Evolutionary conservation across 1,284 basidiomycete genomes (phyloP).

Genomic region (Cutaneotrichosporon cutaneum): DNA sequence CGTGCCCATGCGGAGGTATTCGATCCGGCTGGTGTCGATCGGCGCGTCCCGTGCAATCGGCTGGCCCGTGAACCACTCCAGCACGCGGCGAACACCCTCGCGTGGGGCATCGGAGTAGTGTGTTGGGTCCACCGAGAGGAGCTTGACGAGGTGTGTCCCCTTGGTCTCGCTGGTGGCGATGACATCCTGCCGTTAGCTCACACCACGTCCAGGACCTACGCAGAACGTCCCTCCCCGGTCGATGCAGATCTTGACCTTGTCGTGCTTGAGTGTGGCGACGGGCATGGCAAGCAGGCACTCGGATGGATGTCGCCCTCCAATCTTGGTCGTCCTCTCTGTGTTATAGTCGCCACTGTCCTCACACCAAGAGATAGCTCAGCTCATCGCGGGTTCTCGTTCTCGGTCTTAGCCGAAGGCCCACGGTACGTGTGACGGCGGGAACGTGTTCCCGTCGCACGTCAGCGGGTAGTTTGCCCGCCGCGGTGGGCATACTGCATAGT

Average conservation of each 20-base stretch:
- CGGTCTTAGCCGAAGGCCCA: no score
- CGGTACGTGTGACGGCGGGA: no score
- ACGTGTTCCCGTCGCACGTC: no score
- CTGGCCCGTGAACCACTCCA: conserved; percentile 69
- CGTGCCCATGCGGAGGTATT: conserved; percentile 87
- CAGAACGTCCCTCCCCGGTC: conserved; percentile 25
- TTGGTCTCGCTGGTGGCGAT: conserved; percentile 9
- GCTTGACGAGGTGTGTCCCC: conserved; percentile 54
- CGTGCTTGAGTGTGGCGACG: conserved; percentile 21
- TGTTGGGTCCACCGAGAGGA: conserved; percentile 76
- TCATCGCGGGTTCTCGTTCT: no score
- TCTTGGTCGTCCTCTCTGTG: no score
- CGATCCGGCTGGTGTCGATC: conserved; percentile 67
- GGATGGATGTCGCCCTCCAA: no score
- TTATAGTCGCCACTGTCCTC: no score
- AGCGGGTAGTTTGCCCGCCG: no score
- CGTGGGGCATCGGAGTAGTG: conserved; percentile 94
- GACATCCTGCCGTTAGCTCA: conserved; percentile 12
- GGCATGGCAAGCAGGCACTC: conserved; percentile 20
- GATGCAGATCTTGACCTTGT: conserved; percentile 47
- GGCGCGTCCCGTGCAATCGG: conserved; percentile 47
- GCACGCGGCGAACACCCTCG: conserved; percentile 75
- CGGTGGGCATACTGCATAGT: no score
- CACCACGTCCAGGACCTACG: background rate
- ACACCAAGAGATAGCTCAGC: no score